Percentiles rank a stretch among this genome's conserved stretches.
phyloP scores from a whole-genome alignment of 352 stramenopile genomes.

The Phytophthora hibernalis region DNA sequence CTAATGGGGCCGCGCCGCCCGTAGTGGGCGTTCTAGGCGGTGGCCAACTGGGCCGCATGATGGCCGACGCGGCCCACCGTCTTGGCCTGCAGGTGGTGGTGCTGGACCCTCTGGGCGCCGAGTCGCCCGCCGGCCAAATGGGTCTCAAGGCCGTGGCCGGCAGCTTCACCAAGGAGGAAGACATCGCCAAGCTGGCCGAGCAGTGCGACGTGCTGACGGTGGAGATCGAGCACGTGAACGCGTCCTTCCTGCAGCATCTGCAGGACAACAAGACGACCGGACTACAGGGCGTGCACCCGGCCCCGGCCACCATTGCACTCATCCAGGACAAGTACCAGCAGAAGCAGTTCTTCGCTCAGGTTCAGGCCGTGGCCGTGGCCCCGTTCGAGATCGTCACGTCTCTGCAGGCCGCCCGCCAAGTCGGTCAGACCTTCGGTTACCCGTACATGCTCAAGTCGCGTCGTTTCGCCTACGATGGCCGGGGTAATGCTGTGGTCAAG shows the following conservation, averaged over 20 bases:
- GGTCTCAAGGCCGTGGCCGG: conserved; percentile 76
- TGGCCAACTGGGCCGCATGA: conserved; percentile 98
- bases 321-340: conserved; percentile 98
- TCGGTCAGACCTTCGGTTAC: conserved; percentile 86
- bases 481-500: conserved; percentile 95
- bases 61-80: conserved; percentile 96
- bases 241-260: conserved; percentile 90
- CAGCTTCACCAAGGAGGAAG: conserved; percentile 73
- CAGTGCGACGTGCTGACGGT: conserved; percentile 96
- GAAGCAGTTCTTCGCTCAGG: conserved; percentile 88
- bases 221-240: conserved; percentile 99
- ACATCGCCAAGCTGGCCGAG: conserved; percentile 75
- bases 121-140: conserved; percentile 76
- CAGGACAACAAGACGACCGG: conserved; percentile 64
- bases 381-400: conserved; percentile 65
- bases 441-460: conserved; percentile 99
- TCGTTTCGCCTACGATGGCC: conserved; percentile 96
- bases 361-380: conserved; percentile 59
- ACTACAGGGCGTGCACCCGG: conserved; percentile 76
- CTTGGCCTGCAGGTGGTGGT: conserved; percentile 94
- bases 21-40: conserved; percentile 94
- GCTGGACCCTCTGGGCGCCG: conserved; percentile 91
- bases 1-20: conserved; percentile 48
- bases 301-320: conserved; percentile 91
- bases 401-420: conserved; percentile 44